Conservation (phyloP, 2,329 filamentous ascomycete genomes). For the Arthrinium phaeospermum region DNA sequence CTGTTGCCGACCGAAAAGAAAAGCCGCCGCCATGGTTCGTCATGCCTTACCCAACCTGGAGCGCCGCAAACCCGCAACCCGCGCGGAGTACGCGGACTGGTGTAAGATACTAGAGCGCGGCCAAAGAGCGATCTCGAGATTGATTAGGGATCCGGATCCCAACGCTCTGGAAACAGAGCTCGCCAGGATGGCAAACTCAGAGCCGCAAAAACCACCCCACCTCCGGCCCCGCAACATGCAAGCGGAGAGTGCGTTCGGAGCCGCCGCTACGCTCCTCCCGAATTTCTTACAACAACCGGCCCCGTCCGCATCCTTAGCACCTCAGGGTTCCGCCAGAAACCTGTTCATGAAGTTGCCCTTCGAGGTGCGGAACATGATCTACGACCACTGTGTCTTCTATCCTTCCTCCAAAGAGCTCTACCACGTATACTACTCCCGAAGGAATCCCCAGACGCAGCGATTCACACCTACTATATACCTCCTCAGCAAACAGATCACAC, state of each 20-base stretch:
- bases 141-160: conserved; percentile 28
- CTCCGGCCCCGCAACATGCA: conserved; percentile 16
- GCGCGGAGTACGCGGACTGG: conserved; percentile 27
- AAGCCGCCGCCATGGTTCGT: neutral
- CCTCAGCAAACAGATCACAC: conserved; percentile 42
- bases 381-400: conserved; percentile 36
- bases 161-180: conserved; percentile 26
- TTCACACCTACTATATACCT: conserved; percentile 42
- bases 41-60: neutral
- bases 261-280: neutral
- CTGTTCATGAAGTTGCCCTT: conserved; percentile 38
- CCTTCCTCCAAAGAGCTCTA: conserved; percentile 38
- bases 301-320: neutral
- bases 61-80: conserved; percentile 23
- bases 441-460: conserved; percentile 18
- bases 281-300: neutral
- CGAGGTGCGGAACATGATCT: conserved; percentile 44
- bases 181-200: conserved; percentile 29
- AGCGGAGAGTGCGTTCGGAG: neutral
- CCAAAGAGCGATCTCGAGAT: conserved; percentile 29
- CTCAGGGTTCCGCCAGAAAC: conserved; percentile 16
- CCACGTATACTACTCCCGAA: conserved; percentile 37
- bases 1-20: neutral
- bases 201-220: conserved; percentile 25
- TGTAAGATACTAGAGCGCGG: conserved; percentile 24